A percentile compares a stretch with the other conserved stretches of the same genome.
These are phyloP conservation scores for Carex kokanica DNA, from an alignment of 176 grass and related monocot species.

Conservation along the genomic window DNA sequence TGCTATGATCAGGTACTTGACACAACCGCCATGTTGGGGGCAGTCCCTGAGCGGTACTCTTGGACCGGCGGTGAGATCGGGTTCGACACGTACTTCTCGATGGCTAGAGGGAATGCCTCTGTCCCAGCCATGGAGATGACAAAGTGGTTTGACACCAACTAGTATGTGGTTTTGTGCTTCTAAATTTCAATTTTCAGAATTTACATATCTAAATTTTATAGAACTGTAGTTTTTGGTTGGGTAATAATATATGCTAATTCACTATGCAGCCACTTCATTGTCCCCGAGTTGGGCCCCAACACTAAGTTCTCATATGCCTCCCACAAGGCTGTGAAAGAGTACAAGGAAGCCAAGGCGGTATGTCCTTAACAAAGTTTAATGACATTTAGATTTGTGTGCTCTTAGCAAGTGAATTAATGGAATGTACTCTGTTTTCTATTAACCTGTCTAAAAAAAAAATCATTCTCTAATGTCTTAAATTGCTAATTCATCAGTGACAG, in stretches of 20 bases:
- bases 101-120: conserved; percentile 85
- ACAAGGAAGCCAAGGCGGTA: conserved; percentile 98
- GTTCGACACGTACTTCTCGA: conserved; percentile 83
- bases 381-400: not conserved
- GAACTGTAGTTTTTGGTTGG: not conserved
- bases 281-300: conserved; percentile 77
- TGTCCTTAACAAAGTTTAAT: not conserved
- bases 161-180: conserved; percentile 50
- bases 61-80: conserved; percentile 85
- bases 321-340: conserved; percentile 91
- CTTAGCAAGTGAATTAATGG: not conserved
- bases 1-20: conserved; percentile 97
- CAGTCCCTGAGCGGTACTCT: conserved; percentile 77
- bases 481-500: not conserved
- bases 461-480: not conserved
- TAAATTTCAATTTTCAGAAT: not conserved
- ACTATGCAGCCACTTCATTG: conserved; percentile 81
- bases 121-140: conserved; percentile 99
- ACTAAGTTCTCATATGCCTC: conserved; percentile 88
- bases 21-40: conserved; percentile 89
- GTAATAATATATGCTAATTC: conserved; percentile 12
- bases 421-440: not conserved
- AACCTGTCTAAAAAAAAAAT: not conserved
- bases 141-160: conserved; percentile 99
- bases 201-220: conserved; percentile 9